Percentiles rank a stretch among this genome's conserved stretches.
These are phyloP conservation scores for Penicillium thymicola DNA, from an alignment of 2,329 filamentous ascomycete species.

Conservation along the genomic window DNA sequence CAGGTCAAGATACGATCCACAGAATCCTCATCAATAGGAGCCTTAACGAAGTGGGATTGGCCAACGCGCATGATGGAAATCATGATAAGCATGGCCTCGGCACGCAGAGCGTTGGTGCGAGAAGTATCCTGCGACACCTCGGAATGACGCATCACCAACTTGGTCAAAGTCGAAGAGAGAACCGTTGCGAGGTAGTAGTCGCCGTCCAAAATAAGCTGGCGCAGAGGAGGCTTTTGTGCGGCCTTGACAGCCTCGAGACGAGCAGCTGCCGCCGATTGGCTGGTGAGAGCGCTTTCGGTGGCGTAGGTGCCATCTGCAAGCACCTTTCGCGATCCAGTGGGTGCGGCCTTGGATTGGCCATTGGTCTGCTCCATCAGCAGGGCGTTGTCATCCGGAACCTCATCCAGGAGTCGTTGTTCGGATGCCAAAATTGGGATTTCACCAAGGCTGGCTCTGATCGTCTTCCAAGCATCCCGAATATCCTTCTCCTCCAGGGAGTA, in stretches of 20 bases:
- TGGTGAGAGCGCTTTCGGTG: constrained; percentile 92
- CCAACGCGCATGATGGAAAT: constrained; percentile 97
- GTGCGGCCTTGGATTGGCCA: constrained; percentile 72
- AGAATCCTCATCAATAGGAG: constrained; percentile 94
- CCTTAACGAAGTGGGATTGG: constrained; percentile 98
- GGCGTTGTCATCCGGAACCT: constrained; percentile 68
- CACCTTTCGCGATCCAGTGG: constrained; percentile 84
- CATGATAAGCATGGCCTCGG: constrained; percentile 99
- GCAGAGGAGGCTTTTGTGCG: constrained; percentile 89
- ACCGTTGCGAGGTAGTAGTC: constrained; percentile 96
- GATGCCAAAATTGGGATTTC: constrained; percentile 96
- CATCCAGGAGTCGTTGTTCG: constrained; percentile 86
- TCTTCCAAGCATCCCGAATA: constrained; percentile 94
- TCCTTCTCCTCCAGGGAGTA: constrained; percentile 92
- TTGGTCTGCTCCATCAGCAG: constrained; percentile 69
- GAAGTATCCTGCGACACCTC: constrained; percentile 84
- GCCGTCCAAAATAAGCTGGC: constrained; percentile 92
- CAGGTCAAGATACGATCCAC: constrained; percentile 99
- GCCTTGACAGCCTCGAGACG: constrained; percentile 95
- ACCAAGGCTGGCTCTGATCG: constrained; percentile 86
- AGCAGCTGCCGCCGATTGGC: constrained; percentile 82
- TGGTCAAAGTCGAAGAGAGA: constrained; percentile 91
- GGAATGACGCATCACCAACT: constrained; percentile 94
- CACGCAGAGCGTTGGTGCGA: constrained; percentile 87
- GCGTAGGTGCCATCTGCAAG: constrained; percentile 96